Evolutionary conservation across 768 basidiomycete genomes (phyloP).

Genomic region (Epithele typhae): DNA sequence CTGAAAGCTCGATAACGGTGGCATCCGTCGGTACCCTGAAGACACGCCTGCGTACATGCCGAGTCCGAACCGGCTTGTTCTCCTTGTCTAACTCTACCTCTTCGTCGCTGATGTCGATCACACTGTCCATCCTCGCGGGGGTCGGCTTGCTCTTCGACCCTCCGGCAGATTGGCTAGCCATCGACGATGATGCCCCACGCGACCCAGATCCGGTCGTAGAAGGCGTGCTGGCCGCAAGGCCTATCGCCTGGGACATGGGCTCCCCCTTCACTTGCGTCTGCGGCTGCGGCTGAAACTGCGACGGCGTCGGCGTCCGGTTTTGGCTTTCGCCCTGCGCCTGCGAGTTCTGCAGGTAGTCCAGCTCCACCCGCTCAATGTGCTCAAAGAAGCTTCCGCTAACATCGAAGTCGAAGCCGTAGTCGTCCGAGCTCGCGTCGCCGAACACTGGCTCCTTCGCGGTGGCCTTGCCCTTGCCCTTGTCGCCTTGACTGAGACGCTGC

Average conservation of each 20-base stretch:
- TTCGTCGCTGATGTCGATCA: conserved; percentile 43
- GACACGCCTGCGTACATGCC: conserved; percentile 44
- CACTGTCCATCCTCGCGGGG: background rate
- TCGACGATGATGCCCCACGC: conserved; percentile 1
- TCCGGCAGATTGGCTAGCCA: conserved; percentile 6
- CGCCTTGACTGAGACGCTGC: no score
- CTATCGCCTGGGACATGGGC: background rate
- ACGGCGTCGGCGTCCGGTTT: background rate
- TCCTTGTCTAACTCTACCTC: conserved; percentile 56
- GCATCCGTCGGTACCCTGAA: conserved; percentile 21
- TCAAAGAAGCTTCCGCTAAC: conserved; percentile 37
- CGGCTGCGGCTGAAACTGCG: no score
- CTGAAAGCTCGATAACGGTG: conserved; percentile 59
- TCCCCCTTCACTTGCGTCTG: conserved; percentile 9
- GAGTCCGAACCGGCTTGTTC: conserved; percentile 48
- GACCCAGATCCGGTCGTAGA: background rate
- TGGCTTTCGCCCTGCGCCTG: background rate
- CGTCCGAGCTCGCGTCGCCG: conserved; percentile 10
- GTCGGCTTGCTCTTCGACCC: no score
- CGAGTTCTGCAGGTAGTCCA: background rate
- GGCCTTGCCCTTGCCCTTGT: conserved; percentile 3
- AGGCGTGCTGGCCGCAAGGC: background rate
- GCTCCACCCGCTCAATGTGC: conserved; percentile 27
- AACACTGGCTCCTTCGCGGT: background rate
- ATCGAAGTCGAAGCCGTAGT: conserved; percentile 29